A percentile compares a stretch with the other conserved stretches of the same genome.
Conservation (phyloP, 805 yeast genomes). For the Myxozyma melibiosi region DNA sequence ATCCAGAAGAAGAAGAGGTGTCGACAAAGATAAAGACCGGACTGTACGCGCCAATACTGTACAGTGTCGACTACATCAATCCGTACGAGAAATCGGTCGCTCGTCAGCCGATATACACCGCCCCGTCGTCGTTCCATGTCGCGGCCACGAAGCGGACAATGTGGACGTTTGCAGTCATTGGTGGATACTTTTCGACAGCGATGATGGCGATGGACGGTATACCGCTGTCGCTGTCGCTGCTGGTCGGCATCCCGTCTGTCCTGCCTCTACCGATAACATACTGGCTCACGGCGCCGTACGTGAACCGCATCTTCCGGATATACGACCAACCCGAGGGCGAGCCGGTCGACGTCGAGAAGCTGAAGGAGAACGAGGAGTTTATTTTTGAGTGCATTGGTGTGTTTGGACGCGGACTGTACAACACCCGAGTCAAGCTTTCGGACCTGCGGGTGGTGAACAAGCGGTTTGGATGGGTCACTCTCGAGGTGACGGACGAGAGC, state of each 20-base stretch:
- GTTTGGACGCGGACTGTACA: constrained; percentile 67
- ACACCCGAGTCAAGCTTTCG: constrained; percentile 58
- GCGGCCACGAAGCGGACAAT: constrained; percentile 35
- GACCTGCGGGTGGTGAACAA: constrained; percentile 47
- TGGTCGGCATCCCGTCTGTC: constrained; percentile 48
- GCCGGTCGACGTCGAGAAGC: constrained; percentile 65
- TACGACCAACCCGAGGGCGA: constrained; percentile 49
- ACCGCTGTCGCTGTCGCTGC: constrained; percentile 51
- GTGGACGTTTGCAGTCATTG: constrained; percentile 32
- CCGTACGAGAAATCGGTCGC: constrained; percentile 20
- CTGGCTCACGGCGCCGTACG: constrained; percentile 65
- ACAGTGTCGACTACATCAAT: constrained; percentile 14
- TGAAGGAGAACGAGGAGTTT: constrained; percentile 63
- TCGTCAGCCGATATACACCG: constrained; percentile 34
- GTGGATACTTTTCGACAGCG: constrained; percentile 31
- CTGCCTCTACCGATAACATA: constrained; percentile 61
- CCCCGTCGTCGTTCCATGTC: constrained; percentile 36
- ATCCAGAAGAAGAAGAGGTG: constrained; percentile 19
- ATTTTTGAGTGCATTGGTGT: constrained; percentile 67
- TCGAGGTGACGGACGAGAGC: constrained; percentile 44
- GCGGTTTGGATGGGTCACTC: constrained; percentile 54
- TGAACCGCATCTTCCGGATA: constrained; percentile 68
- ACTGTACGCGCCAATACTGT: constrained; percentile 21
- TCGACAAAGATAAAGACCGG: constrained; percentile 18
- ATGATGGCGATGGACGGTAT: constrained; percentile 45